Evolutionary conservation across 371 early-diverging fungal species (phyloP).

Genomic region (Syncephalis fuscata): DNA sequence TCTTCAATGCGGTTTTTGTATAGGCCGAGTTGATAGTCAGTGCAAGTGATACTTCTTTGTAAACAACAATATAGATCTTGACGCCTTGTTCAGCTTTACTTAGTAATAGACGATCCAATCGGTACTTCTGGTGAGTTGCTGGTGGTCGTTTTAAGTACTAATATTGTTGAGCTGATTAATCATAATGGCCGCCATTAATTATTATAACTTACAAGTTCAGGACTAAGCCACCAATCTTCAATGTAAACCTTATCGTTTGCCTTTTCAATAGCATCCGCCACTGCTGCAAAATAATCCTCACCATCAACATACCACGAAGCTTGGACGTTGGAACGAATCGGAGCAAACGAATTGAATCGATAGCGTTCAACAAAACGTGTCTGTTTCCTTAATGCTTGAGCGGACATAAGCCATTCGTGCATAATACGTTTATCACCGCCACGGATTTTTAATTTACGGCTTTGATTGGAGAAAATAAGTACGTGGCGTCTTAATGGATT

Average conservation of each 20-base stretch:
- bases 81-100: conserved; percentile 79
- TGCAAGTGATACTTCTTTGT: conserved; percentile 75
- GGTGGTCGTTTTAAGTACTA: conserved; percentile 67
- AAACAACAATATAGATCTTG: conserved; percentile 75
- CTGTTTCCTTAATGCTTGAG: conserved; percentile 31
- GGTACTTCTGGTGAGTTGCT: conserved; percentile 49
- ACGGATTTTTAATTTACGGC: conserved; percentile 45
- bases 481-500: conserved; percentile 22
- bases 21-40: conserved; percentile 65
- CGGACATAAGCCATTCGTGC: conserved; percentile 41
- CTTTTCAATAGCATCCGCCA: conserved; percentile 57
- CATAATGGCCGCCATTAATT: conserved; percentile 3
- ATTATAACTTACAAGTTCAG: conserved; percentile 42
- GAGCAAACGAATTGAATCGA: conserved; percentile 68
- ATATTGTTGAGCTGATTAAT: conserved; percentile 4
- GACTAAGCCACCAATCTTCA: conserved; percentile 85
- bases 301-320: conserved; percentile 69
- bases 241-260: conserved; percentile 70
- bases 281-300: conserved; percentile 63
- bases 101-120: conserved; percentile 67
- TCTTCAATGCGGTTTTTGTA: conserved; percentile 61
- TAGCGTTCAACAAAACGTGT: conserved; percentile 16
- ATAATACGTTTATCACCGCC: conserved; percentile 41
- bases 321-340: conserved; percentile 44
- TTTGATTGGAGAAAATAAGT: conserved; percentile 30